A percentile compares a stretch with the other conserved stretches of the same genome.
phyloP scores from a whole-genome alignment of 345 rosid genomes.

The Eucalyptus pauciflora region DNA sequence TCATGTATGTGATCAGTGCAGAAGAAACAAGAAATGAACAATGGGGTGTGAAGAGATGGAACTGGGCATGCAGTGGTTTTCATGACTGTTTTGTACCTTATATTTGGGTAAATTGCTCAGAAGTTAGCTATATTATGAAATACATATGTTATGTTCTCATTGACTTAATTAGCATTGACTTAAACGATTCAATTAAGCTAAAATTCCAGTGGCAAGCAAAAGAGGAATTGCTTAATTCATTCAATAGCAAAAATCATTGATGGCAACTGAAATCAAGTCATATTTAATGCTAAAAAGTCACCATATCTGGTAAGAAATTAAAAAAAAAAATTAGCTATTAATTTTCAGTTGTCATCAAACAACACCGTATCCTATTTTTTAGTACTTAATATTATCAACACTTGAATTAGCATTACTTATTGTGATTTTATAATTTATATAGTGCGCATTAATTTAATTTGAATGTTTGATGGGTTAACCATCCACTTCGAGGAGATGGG shows the following conservation, averaged over 20 bases:
- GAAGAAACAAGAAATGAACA: background rate
- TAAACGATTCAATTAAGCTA: background rate
- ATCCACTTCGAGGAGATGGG: background rate
- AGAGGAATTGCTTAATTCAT: background rate
- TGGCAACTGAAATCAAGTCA: background rate
- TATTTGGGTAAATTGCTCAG: background rate
- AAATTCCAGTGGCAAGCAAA: background rate
- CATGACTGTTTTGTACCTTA: background rate
- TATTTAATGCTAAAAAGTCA: background rate
- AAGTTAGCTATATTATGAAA: background rate
- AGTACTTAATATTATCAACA: no score
- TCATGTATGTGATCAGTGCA: background rate
- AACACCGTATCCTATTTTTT: no score
- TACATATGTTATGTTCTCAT: background rate
- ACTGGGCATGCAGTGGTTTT: background rate
- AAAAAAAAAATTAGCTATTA: background rate
- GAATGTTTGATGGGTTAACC: background rate
- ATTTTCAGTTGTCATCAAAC: background rate
- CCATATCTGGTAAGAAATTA: background rate
- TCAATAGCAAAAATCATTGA: background rate
- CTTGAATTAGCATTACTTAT: background rate
- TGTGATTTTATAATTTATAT: background rate
- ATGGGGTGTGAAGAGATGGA: background rate
- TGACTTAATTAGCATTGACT: background rate
- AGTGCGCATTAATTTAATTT: background rate